Conservation (phyloP, 352 stramenopile genomes). For the Pythium scleroteichum region DNA sequence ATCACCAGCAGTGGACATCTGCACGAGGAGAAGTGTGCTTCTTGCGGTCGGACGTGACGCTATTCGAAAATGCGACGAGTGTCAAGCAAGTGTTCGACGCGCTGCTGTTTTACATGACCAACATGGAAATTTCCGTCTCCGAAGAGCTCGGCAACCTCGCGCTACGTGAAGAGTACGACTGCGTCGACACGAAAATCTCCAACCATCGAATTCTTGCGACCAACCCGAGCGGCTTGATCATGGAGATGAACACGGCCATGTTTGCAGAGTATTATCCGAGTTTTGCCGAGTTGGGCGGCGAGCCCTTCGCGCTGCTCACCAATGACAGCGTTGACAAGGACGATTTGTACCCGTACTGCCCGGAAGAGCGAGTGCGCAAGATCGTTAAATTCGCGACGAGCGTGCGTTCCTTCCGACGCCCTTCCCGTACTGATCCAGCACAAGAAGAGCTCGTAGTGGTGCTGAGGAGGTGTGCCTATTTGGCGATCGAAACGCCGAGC, state of each 20-base stretch:
- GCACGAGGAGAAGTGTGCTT: not conserved
- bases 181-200: slow-evolving; percentile 29
- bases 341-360: slow-evolving; percentile 41
- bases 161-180: slow-evolving; percentile 45
- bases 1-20: not conserved
- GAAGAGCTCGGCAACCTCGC: slow-evolving; percentile 43
- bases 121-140: slow-evolving; percentile 59
- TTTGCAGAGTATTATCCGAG: slow-evolving; percentile 33
- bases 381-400: slow-evolving; percentile 25
- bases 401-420: slow-evolving; percentile 13
- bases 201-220: slow-evolving; percentile 43
- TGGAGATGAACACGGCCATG: slow-evolving; percentile 21
- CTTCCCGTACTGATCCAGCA: too few species aligned
- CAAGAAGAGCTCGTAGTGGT: too few species aligned
- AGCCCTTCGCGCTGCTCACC: slow-evolving; percentile 30
- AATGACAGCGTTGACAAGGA: slow-evolving; percentile 40
- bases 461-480: too few species aligned
- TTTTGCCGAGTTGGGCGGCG: slow-evolving; percentile 8
- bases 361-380: slow-evolving; percentile 27
- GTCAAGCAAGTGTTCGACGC: slow-evolving; percentile 49
- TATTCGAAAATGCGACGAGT: slow-evolving; percentile 38
- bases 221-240: slow-evolving; percentile 8
- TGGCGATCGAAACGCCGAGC: too few species aligned
- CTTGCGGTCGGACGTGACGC: slow-evolving; percentile 33
- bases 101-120: slow-evolving; percentile 40